These are phyloP conservation scores for Panellus pusillus DNA, from an alignment of 768 basidiomycete genomes.

Conservation along the genomic window DNA sequence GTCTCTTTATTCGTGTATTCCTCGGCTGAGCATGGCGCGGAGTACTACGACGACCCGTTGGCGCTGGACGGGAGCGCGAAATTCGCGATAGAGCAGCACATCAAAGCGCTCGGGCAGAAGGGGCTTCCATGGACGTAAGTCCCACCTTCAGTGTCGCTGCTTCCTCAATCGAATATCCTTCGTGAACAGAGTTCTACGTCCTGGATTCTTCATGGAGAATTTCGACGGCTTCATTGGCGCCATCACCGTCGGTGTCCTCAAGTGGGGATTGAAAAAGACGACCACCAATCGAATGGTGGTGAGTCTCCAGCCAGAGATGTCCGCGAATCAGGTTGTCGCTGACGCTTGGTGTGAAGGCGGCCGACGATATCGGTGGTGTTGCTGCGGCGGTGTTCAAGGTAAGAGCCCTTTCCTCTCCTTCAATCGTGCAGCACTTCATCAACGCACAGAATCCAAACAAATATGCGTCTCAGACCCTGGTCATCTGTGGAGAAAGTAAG, in stretches of 20 bases:
- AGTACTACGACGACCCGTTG: constrained; percentile 32
- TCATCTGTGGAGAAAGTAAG: not conserved
- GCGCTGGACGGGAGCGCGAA: constrained; percentile 34
- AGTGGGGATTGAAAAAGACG: constrained; percentile 31
- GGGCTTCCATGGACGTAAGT: constrained; percentile 41
- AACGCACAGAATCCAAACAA: constrained; percentile 25
- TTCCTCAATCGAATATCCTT: not conserved
- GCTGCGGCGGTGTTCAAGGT: constrained; percentile 35
- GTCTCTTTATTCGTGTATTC: constrained; percentile 39
- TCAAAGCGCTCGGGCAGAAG: constrained; percentile 29
- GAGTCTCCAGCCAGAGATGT: constrained; percentile 14
- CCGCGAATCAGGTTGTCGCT: not conserved
- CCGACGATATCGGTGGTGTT: constrained; percentile 36
- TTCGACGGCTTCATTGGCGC: constrained; percentile 38
- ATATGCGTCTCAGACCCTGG: not conserved
- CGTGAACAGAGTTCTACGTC: constrained; percentile 35
- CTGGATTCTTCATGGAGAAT: constrained; percentile 47
- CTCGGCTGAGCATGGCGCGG: constrained; percentile 38
- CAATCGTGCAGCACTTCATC: too few species aligned
- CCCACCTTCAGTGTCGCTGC: not conserved
- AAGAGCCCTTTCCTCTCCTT: too few species aligned
- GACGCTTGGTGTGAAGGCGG: constrained; percentile 24
- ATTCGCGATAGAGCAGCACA: constrained; percentile 37
- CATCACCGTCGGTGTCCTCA: constrained; percentile 34
- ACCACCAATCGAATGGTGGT: constrained; percentile 37